Evolutionary conservation across 495 filamentous ascomycete genomes (phyloP), one percentile per base, ranked within the genome.

Genomic region (Penicillium egyptiacum): DNA sequence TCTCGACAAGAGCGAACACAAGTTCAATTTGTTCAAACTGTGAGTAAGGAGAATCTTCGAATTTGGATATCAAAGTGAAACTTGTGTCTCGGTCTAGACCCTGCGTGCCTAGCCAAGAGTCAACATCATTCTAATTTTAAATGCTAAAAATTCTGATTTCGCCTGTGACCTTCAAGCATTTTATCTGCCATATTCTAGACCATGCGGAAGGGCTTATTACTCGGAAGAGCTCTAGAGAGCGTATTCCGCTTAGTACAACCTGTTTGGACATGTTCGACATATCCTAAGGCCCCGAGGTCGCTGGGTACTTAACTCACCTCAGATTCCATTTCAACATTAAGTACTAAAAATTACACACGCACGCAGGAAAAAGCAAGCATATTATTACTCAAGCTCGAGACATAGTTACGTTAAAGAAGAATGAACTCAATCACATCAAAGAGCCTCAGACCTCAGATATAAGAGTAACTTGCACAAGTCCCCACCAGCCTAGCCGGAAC

Each of bases 1-100:
- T 33, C 28, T 30, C 42, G 11, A 25, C 5, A 2, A 44, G 19
- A 28, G 49, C 11, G 14, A 52, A 42, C 51, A 4, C 20, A 16
- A 40, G 28, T 54, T 45, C 28, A 17, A 33, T 14, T n/a, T 35
- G 22, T 41, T 16, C 20, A 30, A 44, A 44, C 12, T 42, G 17
- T 43, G 37, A 30, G 47, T n/a, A 40, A 31, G 45, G 20, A 33
- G 23, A 30, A 3, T 12, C 1, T 17, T 41, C 6, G 35, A 41
- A 39, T 41, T 51, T 5, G n/a, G 12, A 44, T 23, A 50, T 56
- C 44, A 42, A 56, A 39, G 11, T 28, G 37, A 56, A 28, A 57
- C 46, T 50, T 33, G 33, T 46, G 9, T 40, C 12, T 5, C 14
- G 46, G 46, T 57, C 54, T 57, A 57, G 46, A 57, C 39, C 55